phyloP scores from a whole-genome alignment of 257 asterid species.

The Nicotiana attenuata region DNA sequence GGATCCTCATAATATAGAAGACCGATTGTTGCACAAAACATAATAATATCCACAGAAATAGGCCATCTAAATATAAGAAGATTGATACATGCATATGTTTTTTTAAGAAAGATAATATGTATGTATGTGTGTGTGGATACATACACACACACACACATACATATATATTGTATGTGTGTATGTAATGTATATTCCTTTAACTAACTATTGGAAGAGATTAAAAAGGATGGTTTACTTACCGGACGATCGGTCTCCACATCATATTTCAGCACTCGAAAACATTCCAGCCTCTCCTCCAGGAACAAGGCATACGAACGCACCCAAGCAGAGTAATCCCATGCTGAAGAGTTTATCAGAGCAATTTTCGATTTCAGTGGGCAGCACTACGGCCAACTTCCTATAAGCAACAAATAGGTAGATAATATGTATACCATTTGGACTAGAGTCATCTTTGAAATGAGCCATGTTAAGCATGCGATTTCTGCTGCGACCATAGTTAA shows the following conservation, averaged over 20 bases:
- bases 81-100: no score
- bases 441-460: conserved; percentile 95
- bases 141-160: no score
- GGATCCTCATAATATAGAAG: not conserved
- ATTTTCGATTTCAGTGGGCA: conserved; percentile 12
- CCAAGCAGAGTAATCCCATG: conserved; percentile 99
- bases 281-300: conserved; percentile 96
- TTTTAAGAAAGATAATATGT: no score
- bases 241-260: conserved; percentile 75
- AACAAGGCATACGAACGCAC: conserved; percentile 81
- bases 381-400: not conserved
- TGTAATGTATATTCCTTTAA: not conserved
- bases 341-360: conserved; percentile 35
- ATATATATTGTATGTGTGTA: no score
- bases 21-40: no score
- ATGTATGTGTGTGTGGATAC: no score
- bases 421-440: conserved; percentile 69
- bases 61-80: not conserved
- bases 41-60: not conserved
- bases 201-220: not conserved
- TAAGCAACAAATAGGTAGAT: not conserved
- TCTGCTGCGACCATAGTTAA: conserved; percentile 79
- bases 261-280: conserved; percentile 77
- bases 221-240: conserved; percentile 31
- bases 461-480: conserved; percentile 84